phyloP scores from a whole-genome alignment of 2,329 filamentous ascomycete species.

The Grosmannia clavigera region DNA sequence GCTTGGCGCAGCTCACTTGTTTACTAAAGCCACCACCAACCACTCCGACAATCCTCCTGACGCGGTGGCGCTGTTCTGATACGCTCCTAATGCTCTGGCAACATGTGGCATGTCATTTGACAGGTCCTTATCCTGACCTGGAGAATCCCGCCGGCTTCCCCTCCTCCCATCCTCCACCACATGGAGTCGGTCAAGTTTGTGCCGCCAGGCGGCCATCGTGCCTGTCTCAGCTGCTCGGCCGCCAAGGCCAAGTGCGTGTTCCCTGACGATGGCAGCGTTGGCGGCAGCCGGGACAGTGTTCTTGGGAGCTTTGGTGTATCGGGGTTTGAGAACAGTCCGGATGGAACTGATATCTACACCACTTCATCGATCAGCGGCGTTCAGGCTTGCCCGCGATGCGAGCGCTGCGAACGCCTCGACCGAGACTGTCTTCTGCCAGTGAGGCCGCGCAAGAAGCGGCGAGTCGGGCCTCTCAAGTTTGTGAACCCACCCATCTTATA shows the following conservation, averaged over 20 bases:
- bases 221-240: conserved; percentile 14
- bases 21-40: background rate
- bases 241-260: conserved; percentile 16
- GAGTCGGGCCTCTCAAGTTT: conserved; percentile 8
- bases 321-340: background rate
- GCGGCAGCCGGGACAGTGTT: background rate
- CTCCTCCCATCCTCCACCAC: conserved; percentile 15
- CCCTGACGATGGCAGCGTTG: conserved; percentile 7
- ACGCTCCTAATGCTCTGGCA: background rate
- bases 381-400: conserved; percentile 8
- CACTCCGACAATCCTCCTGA: background rate
- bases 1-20: background rate
- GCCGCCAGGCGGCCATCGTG: conserved; percentile 14
- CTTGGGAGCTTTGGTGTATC: background rate
- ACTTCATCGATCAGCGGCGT: conserved; percentile 3
- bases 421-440: conserved; percentile 11
- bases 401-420: conserved; percentile 12
- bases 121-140: background rate
- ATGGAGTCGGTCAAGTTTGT: conserved; percentile 15
- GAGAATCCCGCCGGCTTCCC: background rate
- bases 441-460: conserved; percentile 13
- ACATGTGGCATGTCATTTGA: background rate
- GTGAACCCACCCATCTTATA: background rate
- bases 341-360: background rate
- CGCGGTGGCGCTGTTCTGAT: background rate